Evolutionary conservation across 805 yeast genomes (phyloP).

Genomic region (Lipomyces lipofer): DNA sequence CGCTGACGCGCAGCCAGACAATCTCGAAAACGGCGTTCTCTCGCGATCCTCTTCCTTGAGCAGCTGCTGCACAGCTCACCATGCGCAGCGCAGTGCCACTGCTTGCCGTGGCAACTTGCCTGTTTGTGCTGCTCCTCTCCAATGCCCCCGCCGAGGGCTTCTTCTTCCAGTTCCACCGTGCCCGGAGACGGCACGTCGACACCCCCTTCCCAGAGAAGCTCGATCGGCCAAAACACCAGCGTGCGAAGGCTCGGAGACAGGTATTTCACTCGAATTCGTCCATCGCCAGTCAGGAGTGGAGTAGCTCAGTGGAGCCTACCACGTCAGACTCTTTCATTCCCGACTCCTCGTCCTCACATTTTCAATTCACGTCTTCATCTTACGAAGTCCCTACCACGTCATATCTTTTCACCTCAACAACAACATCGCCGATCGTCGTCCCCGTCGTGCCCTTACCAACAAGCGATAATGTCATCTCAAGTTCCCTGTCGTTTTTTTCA

Average conservation of each 20-base stretch:
- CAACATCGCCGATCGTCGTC: too few species aligned
- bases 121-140: neutral
- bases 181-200: conserved; percentile 3
- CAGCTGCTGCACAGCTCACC: too few species aligned
- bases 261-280: conserved; percentile 21
- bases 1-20: neutral
- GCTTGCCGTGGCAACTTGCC: neutral
- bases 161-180: conserved; percentile 1
- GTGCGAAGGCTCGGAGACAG: conserved; percentile 10
- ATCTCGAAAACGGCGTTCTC: neutral
- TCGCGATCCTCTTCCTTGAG: neutral
- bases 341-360: neutral
- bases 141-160: neutral
- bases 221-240: conserved; percentile 13
- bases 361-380: too few species aligned
- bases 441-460: too few species aligned
- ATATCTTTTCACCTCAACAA: too few species aligned
- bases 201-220: conserved; percentile 5
- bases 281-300: neutral
- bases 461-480: too few species aligned
- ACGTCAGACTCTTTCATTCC: neutral
- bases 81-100: conserved; percentile 2
- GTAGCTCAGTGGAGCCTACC: neutral
- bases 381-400: too few species aligned
- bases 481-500: too few species aligned